Percentiles rank a stretch among this genome's conserved stretches.
These are phyloP conservation scores for Aureobasidium zeae DNA, from an alignment of 2,329 filamentous ascomycete species.

Conservation along the genomic window DNA sequence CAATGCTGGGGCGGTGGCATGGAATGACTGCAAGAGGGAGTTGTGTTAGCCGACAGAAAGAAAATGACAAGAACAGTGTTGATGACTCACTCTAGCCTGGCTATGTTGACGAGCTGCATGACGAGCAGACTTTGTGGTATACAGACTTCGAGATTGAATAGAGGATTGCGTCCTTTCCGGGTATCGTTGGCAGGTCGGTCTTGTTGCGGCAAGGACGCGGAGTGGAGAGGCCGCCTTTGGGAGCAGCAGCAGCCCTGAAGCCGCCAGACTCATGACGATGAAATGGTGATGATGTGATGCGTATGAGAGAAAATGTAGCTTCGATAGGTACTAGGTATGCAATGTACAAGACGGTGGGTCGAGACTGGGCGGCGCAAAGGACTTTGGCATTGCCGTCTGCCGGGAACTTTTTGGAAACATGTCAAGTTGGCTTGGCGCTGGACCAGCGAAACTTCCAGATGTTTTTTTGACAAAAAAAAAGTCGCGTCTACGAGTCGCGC, in stretches of 20 bases:
- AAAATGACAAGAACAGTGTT: constrained; percentile 16
- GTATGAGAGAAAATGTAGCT: not conserved
- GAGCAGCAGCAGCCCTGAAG: constrained; percentile 27
- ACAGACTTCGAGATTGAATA: constrained; percentile 7
- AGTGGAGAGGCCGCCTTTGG: constrained; percentile 28
- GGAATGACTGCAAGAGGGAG: constrained; percentile 43
- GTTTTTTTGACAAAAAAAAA: no score
- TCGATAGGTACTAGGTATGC: not conserved
- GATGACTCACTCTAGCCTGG: constrained; percentile 18
- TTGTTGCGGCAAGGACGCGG: constrained; percentile 27
- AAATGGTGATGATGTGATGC: not conserved
- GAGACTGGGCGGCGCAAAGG: not conserved
- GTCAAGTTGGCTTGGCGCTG: constrained; percentile 3
- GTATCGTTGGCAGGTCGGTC: constrained; percentile 21
- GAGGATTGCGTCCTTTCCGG: constrained; percentile 19
- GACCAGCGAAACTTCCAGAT: constrained; percentile 10
- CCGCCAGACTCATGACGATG: constrained; percentile 29
- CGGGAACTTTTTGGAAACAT: constrained; percentile 12
- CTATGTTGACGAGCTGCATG: constrained; percentile 5
- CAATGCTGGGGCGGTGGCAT: constrained; percentile 46
- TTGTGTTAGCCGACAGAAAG: constrained; percentile 15
- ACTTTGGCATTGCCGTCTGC: not conserved
- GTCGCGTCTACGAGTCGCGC: no score
- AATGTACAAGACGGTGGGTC: no score
- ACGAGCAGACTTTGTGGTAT: constrained; percentile 13